Percentiles rank a stretch among this genome's conserved stretches.
phyloP scores from a whole-genome alignment of 768 basidiomycete species.

The Phaeotremella skinneri region DNA sequence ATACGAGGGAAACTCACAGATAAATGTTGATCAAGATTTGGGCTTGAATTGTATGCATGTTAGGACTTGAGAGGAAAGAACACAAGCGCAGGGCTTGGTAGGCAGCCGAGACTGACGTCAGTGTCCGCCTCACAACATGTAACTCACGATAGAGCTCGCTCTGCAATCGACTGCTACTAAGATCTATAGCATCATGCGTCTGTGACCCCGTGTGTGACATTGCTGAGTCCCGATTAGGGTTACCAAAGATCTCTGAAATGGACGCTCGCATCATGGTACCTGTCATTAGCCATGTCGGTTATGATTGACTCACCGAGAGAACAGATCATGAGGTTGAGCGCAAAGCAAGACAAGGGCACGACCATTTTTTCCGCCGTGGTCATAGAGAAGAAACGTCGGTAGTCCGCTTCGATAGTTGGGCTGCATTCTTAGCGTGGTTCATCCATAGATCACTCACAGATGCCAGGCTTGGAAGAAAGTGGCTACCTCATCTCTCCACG shows the following conservation, averaged over 20 bases:
- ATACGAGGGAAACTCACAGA: constrained; percentile 22
- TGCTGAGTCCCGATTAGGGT: constrained; percentile 18
- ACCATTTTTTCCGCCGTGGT: constrained; percentile 41
- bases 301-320: constrained; percentile 32
- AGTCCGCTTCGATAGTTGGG: constrained; percentile 46
- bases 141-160: constrained; percentile 48
- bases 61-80: constrained; percentile 49
- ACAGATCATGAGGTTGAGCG: constrained; percentile 48
- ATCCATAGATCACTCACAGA: constrained; percentile 18
- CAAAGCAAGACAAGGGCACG: constrained; percentile 41
- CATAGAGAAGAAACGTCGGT: constrained; percentile 40
- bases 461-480: constrained; percentile 48
- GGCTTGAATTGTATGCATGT: constrained; percentile 41
- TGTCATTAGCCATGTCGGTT: constrained; percentile 6
- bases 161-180: constrained; percentile 47
- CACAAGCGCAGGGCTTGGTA: constrained; percentile 49
- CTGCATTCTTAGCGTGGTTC: constrained; percentile 12
- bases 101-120: constrained; percentile 46
- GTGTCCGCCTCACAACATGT: background rate
- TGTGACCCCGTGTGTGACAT: background rate
- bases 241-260: constrained; percentile 43
- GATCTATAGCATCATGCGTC: constrained; percentile 35
- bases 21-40: constrained; percentile 19
- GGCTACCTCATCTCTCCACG: constrained; percentile 43
- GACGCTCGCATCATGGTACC: constrained; percentile 48